Evolutionary conservation across 2,329 filamentous ascomycete genomes (phyloP), one percentile per base, ranked within the genome.

Genomic region (Exophiala sp.): DNA sequence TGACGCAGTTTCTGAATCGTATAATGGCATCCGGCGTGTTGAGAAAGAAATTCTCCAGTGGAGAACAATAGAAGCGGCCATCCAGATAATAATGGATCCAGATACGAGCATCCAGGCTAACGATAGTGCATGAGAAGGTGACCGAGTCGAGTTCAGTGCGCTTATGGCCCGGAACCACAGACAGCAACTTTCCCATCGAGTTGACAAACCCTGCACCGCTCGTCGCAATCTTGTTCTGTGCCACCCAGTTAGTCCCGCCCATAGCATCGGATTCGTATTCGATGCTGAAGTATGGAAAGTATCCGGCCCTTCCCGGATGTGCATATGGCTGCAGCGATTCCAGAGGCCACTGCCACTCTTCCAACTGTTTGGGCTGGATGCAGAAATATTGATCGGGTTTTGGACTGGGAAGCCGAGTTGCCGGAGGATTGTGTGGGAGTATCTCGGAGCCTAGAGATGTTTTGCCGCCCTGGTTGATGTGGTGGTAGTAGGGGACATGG

Each of bases 181-280:
- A 24, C 3, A 43, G 16, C 13, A 51, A 35, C 30, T 42, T 41
- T 14, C 48, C 49, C 49, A 52, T 48, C 18, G 37, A 32, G 22
- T 48, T 47, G 23, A 52, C 49, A 39, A 27, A 52, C 7, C 42
- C 16, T 16, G 49, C 22, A 21, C 49, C 49, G 18, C 7, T 48
- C n/a, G 21, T 35, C 16, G 49, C 49, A 29, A 48, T 52, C 44
- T 52, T 43, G 32, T 48, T 48, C 35, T 48, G 34, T 34, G 49
- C 49, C 19, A 48, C 49, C 43, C 44, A 52, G 41, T 22, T 41
- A 10, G 43, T 51, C 10, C 48, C 48, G 11, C 48, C 43, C 16
- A 43, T 21, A 27, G 48, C 18, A 19, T 47, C n/a, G 5, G 48
- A 51, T 46, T 39, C 47, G 39, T 19, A 51, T 18, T 51, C 48